Evolutionary conservation across 805 yeast genomes (phyloP), one percentile per base, ranked within the genome.

Genomic region (Teunomyces tritomae): DNA sequence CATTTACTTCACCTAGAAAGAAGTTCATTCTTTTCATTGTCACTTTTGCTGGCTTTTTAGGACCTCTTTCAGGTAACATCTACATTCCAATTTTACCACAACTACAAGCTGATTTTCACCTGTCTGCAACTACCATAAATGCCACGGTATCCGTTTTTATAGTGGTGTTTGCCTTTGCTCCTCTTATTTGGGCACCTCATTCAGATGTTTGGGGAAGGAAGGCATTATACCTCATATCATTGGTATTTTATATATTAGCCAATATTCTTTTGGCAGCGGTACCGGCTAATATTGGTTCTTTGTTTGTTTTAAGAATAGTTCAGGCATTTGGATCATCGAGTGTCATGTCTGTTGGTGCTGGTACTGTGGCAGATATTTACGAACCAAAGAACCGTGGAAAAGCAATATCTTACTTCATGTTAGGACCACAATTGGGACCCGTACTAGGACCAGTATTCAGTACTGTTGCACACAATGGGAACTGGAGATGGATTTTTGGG

Each of bases 81-180:
- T 80, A 79, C 54, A 76, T 80, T 29, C 84, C 85, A 4, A 67
- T 82, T 2, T 52, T 80, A 6, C 83, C 82, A 2, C 60, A 71
- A 6, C 56, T 79, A 20, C 70, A 74, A 51, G 54, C 59, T 2
- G 73, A 65, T 0, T 79, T 77, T 48, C 34, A 65, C 8, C 70
- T 70, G 1, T 70, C 77, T 2, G 59, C 69, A 2, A 64, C 80
- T 0, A 58, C 71, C 0, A 76, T 80, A 32, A 78, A 80, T 59
- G 81, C 80, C 2, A 79, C 85, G 0, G 82, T 80, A 0, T 77
- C 84, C 0, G 79, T 76, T 0, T 80, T 79, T 51, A 80, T 80
- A 84, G 76, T 69, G 2, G 71, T 78, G 0, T 78, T 80, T 58
- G 80, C 83, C 1, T 57, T 81, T 20, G 77, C 81, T 0, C 86